Evolutionary conservation across 2,329 filamentous ascomycete species (phyloP).

Genomic region (Lecanosticta acicola): DNA sequence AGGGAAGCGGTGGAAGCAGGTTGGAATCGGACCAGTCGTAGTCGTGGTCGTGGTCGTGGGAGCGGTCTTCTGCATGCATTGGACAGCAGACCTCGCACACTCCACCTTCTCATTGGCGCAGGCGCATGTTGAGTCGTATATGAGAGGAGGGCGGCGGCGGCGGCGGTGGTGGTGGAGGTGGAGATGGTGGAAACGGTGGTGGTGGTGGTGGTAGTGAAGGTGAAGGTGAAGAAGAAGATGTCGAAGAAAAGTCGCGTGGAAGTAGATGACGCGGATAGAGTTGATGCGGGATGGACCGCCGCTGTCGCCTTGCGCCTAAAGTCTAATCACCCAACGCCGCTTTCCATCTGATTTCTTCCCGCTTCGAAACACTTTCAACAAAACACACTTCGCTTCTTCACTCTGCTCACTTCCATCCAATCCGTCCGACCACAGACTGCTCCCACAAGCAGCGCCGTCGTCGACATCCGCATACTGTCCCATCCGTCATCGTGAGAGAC

Average conservation of each 20-base stretch:
- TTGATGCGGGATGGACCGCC: neutral
- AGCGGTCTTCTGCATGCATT: neutral
- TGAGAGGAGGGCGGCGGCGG: neutral
- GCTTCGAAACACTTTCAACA: neutral
- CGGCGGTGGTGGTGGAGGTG: neutral
- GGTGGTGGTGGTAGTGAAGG: no score
- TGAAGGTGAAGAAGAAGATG: neutral
- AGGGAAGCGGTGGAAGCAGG: neutral
- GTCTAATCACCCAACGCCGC: neutral
- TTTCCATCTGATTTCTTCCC: neutral
- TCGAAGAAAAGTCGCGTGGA: neutral
- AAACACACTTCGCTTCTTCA: neutral
- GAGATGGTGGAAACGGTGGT: neutral
- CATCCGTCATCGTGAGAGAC: neutral
- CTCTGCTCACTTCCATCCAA: neutral
- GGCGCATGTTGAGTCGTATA: conserved; percentile 11
- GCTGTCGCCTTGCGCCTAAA: neutral
- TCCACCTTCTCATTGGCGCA: conserved; percentile 28
- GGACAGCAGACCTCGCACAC: conserved; percentile 4
- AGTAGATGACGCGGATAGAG: neutral
- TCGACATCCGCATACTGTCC: no score
- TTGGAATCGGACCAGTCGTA: neutral
- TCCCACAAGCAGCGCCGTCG: no score
- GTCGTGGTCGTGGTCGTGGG: neutral
- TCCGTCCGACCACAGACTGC: no score